Evolutionary conservation across 2,329 filamentous ascomycete species (phyloP).

Genomic region (Hypoxylon sp.): DNA sequence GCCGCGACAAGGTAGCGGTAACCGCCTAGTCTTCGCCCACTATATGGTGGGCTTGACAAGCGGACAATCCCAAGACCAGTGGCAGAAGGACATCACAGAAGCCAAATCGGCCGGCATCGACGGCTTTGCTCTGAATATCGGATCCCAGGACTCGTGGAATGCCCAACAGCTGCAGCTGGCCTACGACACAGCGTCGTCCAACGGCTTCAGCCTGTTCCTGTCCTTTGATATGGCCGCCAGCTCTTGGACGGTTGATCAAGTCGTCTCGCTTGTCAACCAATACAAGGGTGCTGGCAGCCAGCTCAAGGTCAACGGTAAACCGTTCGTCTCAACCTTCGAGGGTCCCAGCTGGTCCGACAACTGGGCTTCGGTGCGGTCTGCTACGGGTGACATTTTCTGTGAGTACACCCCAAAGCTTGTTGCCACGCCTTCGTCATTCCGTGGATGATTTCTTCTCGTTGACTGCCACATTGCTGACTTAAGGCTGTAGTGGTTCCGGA

Average conservation of each 20-base stretch:
- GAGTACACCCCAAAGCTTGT: constrained; percentile 12
- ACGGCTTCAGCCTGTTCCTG: constrained; percentile 56
- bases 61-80: constrained; percentile 49
- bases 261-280: constrained; percentile 55
- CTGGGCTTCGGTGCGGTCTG: constrained; percentile 59
- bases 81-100: constrained; percentile 50
- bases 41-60: constrained; percentile 52
- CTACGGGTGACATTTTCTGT: constrained; percentile 57
- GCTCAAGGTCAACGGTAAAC: constrained; percentile 58
- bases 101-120: constrained; percentile 50
- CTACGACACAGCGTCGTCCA: constrained; percentile 51
- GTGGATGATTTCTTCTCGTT: not conserved
- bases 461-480: constrained; percentile 13
- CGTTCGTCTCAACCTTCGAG: constrained; percentile 68
- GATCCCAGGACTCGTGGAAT: constrained; percentile 48
- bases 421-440: not conserved
- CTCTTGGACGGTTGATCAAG: constrained; percentile 50
- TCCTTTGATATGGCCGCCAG: constrained; percentile 55
- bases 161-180: constrained; percentile 51
- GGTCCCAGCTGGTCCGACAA: constrained; percentile 60
- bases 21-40: constrained; percentile 50
- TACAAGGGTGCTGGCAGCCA: constrained; percentile 58
- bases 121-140: constrained; percentile 51
- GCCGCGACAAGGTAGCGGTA: constrained; percentile 28
- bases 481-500: constrained; percentile 58